phyloP scores from a whole-genome alignment of 805 yeast genomes.

The Candida parachauliodes region DNA sequence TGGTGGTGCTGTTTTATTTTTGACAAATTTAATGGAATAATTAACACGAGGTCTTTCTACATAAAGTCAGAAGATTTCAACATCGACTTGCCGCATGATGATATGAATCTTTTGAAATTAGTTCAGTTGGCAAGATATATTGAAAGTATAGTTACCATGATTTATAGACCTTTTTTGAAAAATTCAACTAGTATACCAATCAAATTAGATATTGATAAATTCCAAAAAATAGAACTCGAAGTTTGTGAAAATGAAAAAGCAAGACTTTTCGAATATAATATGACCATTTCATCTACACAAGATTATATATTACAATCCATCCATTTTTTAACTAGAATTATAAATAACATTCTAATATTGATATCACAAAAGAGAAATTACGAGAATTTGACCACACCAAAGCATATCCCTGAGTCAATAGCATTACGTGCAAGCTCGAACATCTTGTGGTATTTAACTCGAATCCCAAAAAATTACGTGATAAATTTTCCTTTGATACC shows the following conservation, averaged over 20 bases:
- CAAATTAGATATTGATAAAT: conserved; percentile 22
- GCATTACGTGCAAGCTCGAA: conserved; percentile 23
- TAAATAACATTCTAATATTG: conserved; percentile 24
- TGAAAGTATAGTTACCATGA: conserved; percentile 22
- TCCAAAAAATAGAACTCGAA: conserved; percentile 23
- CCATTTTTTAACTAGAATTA: conserved; percentile 24
- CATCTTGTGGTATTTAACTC: conserved; percentile 21
- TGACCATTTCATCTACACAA: background rate
- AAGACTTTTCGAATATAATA: background rate
- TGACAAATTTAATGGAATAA: conserved; percentile 30
- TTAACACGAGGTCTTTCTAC: conserved; percentile 24
- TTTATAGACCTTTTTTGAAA: conserved; percentile 19
- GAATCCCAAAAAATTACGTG: conserved; percentile 16
- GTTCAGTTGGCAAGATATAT: conserved; percentile 24
- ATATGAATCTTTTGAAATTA: conserved; percentile 21
- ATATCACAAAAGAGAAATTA: conserved; percentile 25
- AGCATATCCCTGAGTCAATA: conserved; percentile 20
- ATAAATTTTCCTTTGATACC: conserved; percentile 25
- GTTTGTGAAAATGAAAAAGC: conserved; percentile 19
- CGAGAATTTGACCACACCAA: conserved; percentile 19
- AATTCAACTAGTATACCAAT: conserved; percentile 1
- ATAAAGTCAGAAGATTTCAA: conserved; percentile 31
- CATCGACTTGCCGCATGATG: conserved; percentile 26
- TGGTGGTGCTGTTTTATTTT: conserved; percentile 34
- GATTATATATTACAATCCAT: conserved; percentile 15